Conservation (phyloP, 441 rosid genomes). For the Adansonia madagascariensis region DNA sequence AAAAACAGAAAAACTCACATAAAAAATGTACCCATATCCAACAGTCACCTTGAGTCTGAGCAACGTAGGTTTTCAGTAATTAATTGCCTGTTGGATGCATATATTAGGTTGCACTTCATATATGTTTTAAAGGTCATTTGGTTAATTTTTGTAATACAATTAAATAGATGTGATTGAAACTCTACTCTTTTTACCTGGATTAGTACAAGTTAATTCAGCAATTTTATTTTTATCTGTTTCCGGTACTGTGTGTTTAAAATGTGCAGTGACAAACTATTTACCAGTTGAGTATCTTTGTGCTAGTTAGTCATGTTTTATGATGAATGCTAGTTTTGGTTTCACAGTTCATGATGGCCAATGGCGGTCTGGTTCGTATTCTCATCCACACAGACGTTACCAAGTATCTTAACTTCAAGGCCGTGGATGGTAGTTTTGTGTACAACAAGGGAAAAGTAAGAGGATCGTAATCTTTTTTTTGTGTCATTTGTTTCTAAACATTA, state of each 20-base stretch:
- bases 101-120: not conserved
- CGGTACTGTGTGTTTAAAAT: no score
- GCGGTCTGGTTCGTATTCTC: conserved; percentile 57
- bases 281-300: no score
- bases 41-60: no score
- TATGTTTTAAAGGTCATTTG: not conserved
- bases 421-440: conserved; percentile 74
- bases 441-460: conserved; percentile 63
- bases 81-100: not conserved
- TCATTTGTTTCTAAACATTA: not conserved
- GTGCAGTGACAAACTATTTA: no score
- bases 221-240: no score
- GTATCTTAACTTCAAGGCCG: conserved; percentile 75
- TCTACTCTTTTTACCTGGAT: no score
- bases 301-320: not conserved
- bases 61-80: not conserved
- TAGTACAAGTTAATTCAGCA: not conserved
- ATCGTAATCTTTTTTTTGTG: no score
- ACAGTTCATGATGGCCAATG: conserved; percentile 78
- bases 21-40: no score
- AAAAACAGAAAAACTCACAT: no score
- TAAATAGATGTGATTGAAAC: not conserved
- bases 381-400: conserved; percentile 75
- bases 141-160: not conserved
- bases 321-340: conserved; percentile 1